phyloP scores from a whole-genome alignment of 306 rosid species.

The Crataegus laevigata region DNA sequence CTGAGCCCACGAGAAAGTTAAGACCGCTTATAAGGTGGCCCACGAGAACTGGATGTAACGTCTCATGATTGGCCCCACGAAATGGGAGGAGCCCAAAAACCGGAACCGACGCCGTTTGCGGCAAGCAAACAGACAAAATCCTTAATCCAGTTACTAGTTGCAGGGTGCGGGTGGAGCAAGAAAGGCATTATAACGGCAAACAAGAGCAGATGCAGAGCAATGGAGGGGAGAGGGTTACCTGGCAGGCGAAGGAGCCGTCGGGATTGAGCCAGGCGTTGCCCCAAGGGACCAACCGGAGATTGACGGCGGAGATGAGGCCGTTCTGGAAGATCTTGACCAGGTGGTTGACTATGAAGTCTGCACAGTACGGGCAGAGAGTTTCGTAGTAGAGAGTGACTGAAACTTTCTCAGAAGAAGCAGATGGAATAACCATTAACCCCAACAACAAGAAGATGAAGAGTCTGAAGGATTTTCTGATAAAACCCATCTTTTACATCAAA shows the following conservation, averaged over 20 bases:
- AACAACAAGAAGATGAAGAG: not conserved
- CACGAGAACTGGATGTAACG: not conserved
- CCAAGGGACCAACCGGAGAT: slow-evolving; percentile 85
- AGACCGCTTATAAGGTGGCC: not conserved
- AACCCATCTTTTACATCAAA: not conserved
- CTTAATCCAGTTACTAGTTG: not conserved
- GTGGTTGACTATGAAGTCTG: slow-evolving; percentile 68
- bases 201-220: not conserved
- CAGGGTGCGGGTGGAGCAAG: not conserved
- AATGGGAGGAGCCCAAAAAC: no score
- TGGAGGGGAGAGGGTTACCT: slow-evolving; percentile 24
- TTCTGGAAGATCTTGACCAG: slow-evolving; percentile 58
- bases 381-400: slow-evolving; percentile 69
- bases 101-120: not conserved
- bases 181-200: not conserved
- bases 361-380: slow-evolving; percentile 75
- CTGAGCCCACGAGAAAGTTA: not conserved
- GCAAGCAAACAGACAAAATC: not conserved
- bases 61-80: not conserved
- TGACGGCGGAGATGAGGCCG: slow-evolving; percentile 53
- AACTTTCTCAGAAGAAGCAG: slow-evolving; percentile 27
- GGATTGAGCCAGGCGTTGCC: slow-evolving; percentile 66
- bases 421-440: not conserved
- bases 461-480: not conserved
- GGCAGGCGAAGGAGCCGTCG: slow-evolving; percentile 49